Conservation (phyloP, 345 rosid species). For the Syzygium aromaticum region DNA sequence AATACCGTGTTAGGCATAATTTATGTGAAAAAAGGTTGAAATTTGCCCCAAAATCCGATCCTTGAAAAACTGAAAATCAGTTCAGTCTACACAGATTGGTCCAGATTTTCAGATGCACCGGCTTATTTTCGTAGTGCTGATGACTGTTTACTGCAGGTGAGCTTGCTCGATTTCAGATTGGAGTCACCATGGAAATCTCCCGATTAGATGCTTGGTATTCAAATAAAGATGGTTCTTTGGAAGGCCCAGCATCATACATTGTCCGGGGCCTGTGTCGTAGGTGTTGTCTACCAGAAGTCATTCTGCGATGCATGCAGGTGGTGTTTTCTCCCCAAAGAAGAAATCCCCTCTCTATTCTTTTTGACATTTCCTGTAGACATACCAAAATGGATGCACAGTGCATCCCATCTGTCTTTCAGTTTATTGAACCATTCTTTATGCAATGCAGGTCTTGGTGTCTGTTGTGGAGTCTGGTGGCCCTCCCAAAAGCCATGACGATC, state of each 20-base stretch:
- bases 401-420: background rate
- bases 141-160: constrained; percentile 50
- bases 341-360: background rate
- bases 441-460: constrained; percentile 70
- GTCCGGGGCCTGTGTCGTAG: constrained; percentile 81
- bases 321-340: background rate
- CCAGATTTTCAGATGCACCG: background rate
- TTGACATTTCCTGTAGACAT: background rate
- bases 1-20: background rate
- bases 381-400: background rate
- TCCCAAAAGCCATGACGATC: constrained; percentile 63
- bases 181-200: constrained; percentile 92
- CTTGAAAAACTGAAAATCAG: background rate
- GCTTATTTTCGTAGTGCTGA: background rate
- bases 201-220: constrained; percentile 94
- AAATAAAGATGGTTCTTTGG: constrained; percentile 55
- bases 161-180: constrained; percentile 78
- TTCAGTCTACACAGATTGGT: background rate
- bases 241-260: constrained; percentile 70
- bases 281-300: constrained; percentile 90
- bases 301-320: constrained; percentile 91
- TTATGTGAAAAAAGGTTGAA: background rate
- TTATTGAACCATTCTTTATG: background rate
- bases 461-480: constrained; percentile 59
- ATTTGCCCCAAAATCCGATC: background rate